These are phyloP conservation scores for Aspergillus sp. DNA, from an alignment of 2,329 filamentous ascomycete genomes.

Conservation along the genomic window DNA sequence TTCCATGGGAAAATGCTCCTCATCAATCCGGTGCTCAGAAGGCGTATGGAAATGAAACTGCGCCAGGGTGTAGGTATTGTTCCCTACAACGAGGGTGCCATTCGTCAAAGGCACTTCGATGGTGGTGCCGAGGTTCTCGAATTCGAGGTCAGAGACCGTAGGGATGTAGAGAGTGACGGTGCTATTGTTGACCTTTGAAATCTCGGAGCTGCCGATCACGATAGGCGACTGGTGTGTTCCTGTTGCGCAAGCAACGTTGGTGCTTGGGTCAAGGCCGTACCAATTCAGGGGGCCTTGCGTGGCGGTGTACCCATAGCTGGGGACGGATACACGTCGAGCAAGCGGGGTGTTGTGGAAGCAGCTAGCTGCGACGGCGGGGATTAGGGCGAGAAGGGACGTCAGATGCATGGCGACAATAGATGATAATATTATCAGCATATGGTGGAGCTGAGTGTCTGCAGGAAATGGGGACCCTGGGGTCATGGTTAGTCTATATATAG, in stretches of 20 bases:
- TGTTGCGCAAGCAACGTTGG: slow-evolving; percentile 48
- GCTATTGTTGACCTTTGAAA: slow-evolving; percentile 20
- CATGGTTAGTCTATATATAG: too few species aligned
- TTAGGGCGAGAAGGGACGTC: background rate
- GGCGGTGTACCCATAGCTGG: slow-evolving; percentile 15
- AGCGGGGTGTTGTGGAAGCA: background rate
- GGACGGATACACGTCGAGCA: background rate
- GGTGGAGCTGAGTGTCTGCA: too few species aligned
- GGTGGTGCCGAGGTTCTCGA: slow-evolving; percentile 52
- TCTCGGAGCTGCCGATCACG: slow-evolving; percentile 44
- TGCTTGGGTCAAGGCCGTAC: slow-evolving; percentile 49
- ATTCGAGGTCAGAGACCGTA: slow-evolving; percentile 27
- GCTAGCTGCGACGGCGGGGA: background rate
- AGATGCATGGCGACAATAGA: too few species aligned
- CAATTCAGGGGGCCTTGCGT: slow-evolving; percentile 55
- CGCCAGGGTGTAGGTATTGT: background rate
- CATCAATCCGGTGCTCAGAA: slow-evolving; percentile 5
- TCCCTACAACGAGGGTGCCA: slow-evolving; percentile 42
- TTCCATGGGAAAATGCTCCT: slow-evolving; percentile 4
- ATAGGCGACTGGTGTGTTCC: slow-evolving; percentile 60
- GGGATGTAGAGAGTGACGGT: slow-evolving; percentile 27
- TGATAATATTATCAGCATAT: too few species aligned
- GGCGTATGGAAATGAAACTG: slow-evolving; percentile 23
- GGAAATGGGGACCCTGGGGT: too few species aligned
- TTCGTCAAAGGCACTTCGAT: slow-evolving; percentile 55